These are phyloP conservation scores for Dactylellina drechsleri DNA, from an alignment of 2,329 filamentous ascomycete species.

Conservation along the genomic window DNA sequence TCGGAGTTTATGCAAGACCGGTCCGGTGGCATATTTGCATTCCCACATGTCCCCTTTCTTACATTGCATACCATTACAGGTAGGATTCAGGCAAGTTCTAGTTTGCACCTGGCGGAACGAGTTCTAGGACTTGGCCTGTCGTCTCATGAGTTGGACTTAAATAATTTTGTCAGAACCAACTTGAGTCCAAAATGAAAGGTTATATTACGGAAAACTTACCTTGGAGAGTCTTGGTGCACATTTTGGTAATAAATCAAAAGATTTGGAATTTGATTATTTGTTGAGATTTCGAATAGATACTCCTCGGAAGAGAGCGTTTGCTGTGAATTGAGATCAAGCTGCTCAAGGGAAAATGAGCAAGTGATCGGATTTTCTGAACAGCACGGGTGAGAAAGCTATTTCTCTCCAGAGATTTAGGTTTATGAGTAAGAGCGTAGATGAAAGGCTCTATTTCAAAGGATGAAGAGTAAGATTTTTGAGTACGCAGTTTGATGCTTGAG, in stretches of 20 bases:
- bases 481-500: no score
- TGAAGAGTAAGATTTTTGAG: no score
- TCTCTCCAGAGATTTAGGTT: no score
- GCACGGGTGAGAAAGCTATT: neutral
- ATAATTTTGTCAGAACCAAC: no score
- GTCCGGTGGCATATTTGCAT: constrained; percentile 1
- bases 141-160: no score
- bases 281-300: neutral
- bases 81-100: neutral
- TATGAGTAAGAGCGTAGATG: no score
- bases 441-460: no score
- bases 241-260: neutral
- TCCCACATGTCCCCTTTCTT: constrained; percentile 3
- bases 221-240: no score
- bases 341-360: neutral
- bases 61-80: neutral
- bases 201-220: no score
- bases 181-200: no score
- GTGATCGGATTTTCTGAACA: neutral
- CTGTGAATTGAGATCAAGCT: no score
- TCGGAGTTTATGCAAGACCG: neutral
- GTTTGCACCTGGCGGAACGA: neutral
- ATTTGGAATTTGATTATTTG: neutral
- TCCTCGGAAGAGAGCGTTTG: neutral
- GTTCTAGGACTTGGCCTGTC: neutral